A percentile compares a stretch with the other conserved stretches of the same genome.
Evolutionary conservation across 768 basidiomycete species (phyloP).

Genomic region (Boletus vinaceobasis): DNA sequence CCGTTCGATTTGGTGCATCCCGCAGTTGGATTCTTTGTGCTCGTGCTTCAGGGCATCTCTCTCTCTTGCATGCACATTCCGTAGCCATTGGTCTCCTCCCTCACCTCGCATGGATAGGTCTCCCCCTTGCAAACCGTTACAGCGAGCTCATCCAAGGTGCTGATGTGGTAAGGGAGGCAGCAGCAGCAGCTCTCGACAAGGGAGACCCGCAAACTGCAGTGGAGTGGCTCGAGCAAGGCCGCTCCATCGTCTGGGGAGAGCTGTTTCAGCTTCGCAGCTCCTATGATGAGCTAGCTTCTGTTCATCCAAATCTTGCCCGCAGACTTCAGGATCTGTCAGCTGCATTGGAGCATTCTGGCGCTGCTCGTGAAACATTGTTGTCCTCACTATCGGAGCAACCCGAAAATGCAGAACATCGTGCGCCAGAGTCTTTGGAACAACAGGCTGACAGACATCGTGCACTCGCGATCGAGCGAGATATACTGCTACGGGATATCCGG

Average conservation of each 20-base stretch:
- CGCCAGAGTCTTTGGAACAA: too few species aligned
- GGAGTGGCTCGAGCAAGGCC: constrained; percentile 19
- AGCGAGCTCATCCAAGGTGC: neutral
- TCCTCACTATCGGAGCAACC: too few species aligned
- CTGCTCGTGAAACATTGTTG: too few species aligned
- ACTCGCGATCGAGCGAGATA: too few species aligned
- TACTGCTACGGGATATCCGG: too few species aligned
- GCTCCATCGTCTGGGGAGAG: constrained; percentile 13
- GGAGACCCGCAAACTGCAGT: constrained; percentile 1
- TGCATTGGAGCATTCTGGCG: neutral
- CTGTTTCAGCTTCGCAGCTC: constrained; percentile 11
- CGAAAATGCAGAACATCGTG: too few species aligned
- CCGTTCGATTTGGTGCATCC: too few species aligned
- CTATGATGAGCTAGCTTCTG: too few species aligned
- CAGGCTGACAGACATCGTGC: too few species aligned
- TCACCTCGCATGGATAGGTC: neutral
- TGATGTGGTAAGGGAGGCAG: too few species aligned
- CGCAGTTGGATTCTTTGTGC: neutral
- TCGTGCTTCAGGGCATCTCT: neutral
- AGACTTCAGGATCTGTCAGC: neutral
- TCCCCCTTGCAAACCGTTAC: neutral
- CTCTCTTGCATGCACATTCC: neutral
- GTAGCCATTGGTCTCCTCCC: neutral
- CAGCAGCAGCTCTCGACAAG: neutral
- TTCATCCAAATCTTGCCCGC: too few species aligned